A percentile compares a stretch with the other conserved stretches of the same genome.
These are phyloP conservation scores for Mycogone perniciosa DNA, from an alignment of 2,329 filamentous ascomycete genomes.

Conservation along the genomic window DNA sequence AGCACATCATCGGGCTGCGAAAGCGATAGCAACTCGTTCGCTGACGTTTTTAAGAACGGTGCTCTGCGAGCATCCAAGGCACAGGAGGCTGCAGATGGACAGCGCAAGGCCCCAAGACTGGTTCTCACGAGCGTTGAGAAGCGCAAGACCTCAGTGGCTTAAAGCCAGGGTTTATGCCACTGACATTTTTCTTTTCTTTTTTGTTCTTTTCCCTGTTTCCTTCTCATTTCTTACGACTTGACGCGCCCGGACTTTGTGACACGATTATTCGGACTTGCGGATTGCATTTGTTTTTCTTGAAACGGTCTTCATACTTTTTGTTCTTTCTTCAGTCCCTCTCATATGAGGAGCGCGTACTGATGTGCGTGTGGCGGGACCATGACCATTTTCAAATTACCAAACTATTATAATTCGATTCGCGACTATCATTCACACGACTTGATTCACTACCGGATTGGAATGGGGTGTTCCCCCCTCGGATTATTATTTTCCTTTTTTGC, in stretches of 20 bases:
- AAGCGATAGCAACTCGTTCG: slow-evolving; percentile 54
- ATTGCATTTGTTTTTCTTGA: slow-evolving; percentile 23
- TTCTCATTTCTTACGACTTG: slow-evolving; percentile 30
- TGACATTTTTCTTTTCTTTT: slow-evolving; percentile 14
- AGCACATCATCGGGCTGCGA: slow-evolving; percentile 51
- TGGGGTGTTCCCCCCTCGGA: slow-evolving; percentile 2
- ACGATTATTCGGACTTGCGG: slow-evolving; percentile 31
- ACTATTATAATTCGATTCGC: slow-evolving; percentile 35
- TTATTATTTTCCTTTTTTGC: slow-evolving; percentile 2
- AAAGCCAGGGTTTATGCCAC: slow-evolving; percentile 9
- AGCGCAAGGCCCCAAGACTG: slow-evolving; percentile 79
- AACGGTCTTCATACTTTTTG: slow-evolving; percentile 12
- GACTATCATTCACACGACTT: slow-evolving; percentile 33
- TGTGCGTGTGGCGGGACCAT: slow-evolving; percentile 14
- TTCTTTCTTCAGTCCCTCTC: slow-evolving; percentile 2
- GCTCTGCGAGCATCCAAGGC: slow-evolving; percentile 45
- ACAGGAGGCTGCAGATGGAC: slow-evolving; percentile 49
- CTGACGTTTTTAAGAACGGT: slow-evolving; percentile 58
- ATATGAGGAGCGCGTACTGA: slow-evolving; percentile 6
- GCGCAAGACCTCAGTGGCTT: slow-evolving; percentile 52
- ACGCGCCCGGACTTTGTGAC: slow-evolving; percentile 32
- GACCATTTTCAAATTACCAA: slow-evolving; percentile 16
- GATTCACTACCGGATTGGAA: slow-evolving; percentile 25
- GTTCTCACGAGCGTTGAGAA: slow-evolving; percentile 86
- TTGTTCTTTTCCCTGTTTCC: slow-evolving; percentile 16